Evolutionary conservation across 1,139 yeast species (phyloP), one percentile per base, ranked within the genome.

Genomic region (Yamadazyma epiphylla): DNA sequence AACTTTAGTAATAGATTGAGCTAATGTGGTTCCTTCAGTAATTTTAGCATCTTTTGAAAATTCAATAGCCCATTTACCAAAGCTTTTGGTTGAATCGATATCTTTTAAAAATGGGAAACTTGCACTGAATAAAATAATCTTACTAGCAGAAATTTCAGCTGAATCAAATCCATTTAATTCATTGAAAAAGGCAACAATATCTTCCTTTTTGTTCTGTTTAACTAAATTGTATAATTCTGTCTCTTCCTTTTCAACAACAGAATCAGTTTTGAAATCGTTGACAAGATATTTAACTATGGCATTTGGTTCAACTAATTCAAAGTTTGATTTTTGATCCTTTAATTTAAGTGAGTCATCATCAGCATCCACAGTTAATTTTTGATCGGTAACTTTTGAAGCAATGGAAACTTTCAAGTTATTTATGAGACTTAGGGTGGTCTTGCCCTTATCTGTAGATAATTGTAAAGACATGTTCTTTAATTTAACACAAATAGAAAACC

Each of bases 231-330:
- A 70, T 45, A 52, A 47, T 42, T 22, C 49, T 33, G 46, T 52
- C 51, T 55, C 74, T 54, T 51, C 74, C 21, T 43, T 42, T 7
- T 34, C 29, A 20, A 56, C 38, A 15, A 53, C 45, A 2, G 42
- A 35, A 31, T 56, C 41, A 38, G 38, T 49, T 5, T 51, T 42
- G 38, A 70, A 78, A 42, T 72, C 76, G 14, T 66, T 58, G 28
- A 77, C 62, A 37, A 82, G 63, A 49, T 75, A 86, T 54, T 81
- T 77, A 36, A 86, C 88, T 37, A 88, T 82, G 15, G 96, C 85
- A 53, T 88, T 86, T 20, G 94, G 74, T 55, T 87, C 95, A 38
- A 74, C 62, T 43, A 88, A 68, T 43, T 70, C 73, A 35, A 80
- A 73, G 11, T 54, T 63, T 21, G 55, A 39, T 45, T 46, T 53